These are phyloP conservation scores for Clitopilus passeckerianus DNA, from an alignment of 768 basidiomycete genomes.

Conservation along the genomic window DNA sequence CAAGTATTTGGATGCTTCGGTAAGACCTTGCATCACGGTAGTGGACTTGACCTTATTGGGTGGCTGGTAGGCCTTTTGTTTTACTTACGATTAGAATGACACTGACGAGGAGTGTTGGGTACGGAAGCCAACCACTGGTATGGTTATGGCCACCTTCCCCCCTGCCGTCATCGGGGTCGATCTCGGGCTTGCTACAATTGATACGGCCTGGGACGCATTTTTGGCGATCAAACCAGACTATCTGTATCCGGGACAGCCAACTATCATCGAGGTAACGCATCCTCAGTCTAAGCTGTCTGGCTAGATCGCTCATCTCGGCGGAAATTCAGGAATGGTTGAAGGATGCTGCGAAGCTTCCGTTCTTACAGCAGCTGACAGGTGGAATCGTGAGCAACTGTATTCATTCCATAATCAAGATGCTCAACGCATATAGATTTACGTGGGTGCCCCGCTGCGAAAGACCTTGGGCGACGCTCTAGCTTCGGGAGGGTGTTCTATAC, in stretches of 20 bases:
- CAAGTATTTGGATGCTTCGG: not conserved
- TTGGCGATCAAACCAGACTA: constrained; percentile 3
- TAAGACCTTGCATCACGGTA: not conserved
- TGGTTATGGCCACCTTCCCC: constrained; percentile 3
- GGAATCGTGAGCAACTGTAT: constrained; percentile 9
- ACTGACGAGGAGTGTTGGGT: too few relatives aligned
- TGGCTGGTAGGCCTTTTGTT: not conserved
- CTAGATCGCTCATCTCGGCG: not conserved
- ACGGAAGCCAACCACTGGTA: not conserved
- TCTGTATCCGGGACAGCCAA: constrained; percentile 10
- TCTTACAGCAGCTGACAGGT: constrained; percentile 12
- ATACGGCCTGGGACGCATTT: constrained; percentile 9
- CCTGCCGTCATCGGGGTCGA: constrained; percentile 5
- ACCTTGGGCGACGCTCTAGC: constrained; percentile 14
- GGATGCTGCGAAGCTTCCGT: constrained; percentile 9
- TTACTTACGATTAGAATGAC: too few relatives aligned
- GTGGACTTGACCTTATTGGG: not conserved
- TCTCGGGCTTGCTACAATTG: constrained; percentile 4
- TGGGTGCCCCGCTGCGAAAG: constrained; percentile 17
- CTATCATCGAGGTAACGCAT: constrained; percentile 14
- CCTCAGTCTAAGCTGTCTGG: too few relatives aligned
- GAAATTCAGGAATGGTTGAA: constrained; percentile 15
- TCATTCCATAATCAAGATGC: not conserved
- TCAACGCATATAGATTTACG: constrained; percentile 12
- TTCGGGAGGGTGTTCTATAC: constrained; percentile 13